Conservation (phyloP, 495 filamentous ascomycete species). For the Penicillium cinerascens region DNA sequence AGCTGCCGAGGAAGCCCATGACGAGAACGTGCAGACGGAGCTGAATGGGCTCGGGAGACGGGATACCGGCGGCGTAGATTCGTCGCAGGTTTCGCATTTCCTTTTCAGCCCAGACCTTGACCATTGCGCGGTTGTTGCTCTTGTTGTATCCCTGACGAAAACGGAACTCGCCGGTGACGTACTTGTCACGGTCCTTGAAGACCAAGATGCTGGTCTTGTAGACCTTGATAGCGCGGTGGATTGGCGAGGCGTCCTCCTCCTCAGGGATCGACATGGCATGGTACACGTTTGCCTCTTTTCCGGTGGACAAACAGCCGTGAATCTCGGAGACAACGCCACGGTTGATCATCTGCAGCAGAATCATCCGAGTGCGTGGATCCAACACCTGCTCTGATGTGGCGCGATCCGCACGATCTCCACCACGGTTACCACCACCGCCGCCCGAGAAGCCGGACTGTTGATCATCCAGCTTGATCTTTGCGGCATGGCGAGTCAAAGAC, state of each 20-base stretch:
- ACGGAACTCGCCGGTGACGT: slow-evolving; percentile 88
- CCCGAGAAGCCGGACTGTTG: slow-evolving; percentile 51
- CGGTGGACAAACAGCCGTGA: slow-evolving; percentile 88
- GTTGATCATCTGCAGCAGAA: slow-evolving; percentile 92
- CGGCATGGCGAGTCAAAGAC: slow-evolving; percentile 77
- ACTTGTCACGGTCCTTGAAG: slow-evolving; percentile 95
- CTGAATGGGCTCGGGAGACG: slow-evolving; percentile 83
- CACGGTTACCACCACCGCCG: slow-evolving; percentile 42
- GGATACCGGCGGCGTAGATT: slow-evolving; percentile 76
- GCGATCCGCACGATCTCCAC: slow-evolving; percentile 79
- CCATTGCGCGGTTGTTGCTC: slow-evolving; percentile 88
- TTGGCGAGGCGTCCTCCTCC: slow-evolving; percentile 37
- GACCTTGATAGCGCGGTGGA: slow-evolving; percentile 87
- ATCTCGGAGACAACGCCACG: slow-evolving; percentile 74
- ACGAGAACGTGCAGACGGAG: slow-evolving; percentile 87
- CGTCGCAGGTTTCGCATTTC: slow-evolving; percentile 92
- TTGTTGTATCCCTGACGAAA: slow-evolving; percentile 84
- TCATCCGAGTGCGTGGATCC: slow-evolving; percentile 91
- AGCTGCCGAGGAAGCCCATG: slow-evolving; percentile 89
- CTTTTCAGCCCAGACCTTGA: slow-evolving; percentile 97
- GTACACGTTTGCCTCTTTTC: slow-evolving; percentile 98
- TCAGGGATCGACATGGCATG: slow-evolving; percentile 60
- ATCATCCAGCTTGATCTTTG: slow-evolving; percentile 81
- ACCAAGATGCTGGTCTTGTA: slow-evolving; percentile 96
- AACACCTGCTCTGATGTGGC: slow-evolving; percentile 92